These are phyloP conservation scores for Thraustochytrium striatum DNA, from an alignment of 352 stramenopile species.

Conservation along the genomic window DNA sequence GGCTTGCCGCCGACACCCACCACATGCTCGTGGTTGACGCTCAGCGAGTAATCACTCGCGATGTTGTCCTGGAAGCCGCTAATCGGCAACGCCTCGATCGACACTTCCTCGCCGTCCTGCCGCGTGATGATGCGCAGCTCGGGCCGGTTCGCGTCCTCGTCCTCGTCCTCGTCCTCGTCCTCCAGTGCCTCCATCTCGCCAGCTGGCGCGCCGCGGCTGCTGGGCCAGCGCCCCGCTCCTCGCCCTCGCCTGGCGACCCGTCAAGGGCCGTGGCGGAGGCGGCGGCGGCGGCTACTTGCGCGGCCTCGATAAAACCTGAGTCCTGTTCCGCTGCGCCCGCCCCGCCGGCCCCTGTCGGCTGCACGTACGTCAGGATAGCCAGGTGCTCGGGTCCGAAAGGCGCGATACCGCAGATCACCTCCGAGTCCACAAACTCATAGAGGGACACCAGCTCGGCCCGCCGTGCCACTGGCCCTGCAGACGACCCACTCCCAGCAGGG, in stretches of 20 bases:
- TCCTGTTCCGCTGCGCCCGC: slow-evolving; percentile 14
- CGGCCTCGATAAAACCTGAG: too few species aligned
- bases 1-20: slow-evolving; percentile 41
- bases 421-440: slow-evolving; percentile 52
- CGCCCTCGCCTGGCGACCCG: too few species aligned
- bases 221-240: too few species aligned
- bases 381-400: slow-evolving; percentile 56
- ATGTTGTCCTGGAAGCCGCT: slow-evolving; percentile 49
- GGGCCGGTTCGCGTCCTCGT: not conserved
- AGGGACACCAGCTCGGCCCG: slow-evolving; percentile 26
- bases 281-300: too few species aligned
- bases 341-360: not conserved
- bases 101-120: slow-evolving; percentile 48
- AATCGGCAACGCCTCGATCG: slow-evolving; percentile 55
- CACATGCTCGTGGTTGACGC: slow-evolving; percentile 43
- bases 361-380: slow-evolving; percentile 53
- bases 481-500: too few species aligned
- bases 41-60: slow-evolving; percentile 50
- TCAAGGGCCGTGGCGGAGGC: too few species aligned
- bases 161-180: slow-evolving; percentile 4
- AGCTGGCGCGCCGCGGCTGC: too few species aligned
- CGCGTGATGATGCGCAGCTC: slow-evolving; percentile 52
- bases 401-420: slow-evolving; percentile 54
- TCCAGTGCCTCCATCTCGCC: too few species aligned
- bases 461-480: not conserved